phyloP scores from a whole-genome alignment of 306 rosid species.

The Cucumis sativus region DNA sequence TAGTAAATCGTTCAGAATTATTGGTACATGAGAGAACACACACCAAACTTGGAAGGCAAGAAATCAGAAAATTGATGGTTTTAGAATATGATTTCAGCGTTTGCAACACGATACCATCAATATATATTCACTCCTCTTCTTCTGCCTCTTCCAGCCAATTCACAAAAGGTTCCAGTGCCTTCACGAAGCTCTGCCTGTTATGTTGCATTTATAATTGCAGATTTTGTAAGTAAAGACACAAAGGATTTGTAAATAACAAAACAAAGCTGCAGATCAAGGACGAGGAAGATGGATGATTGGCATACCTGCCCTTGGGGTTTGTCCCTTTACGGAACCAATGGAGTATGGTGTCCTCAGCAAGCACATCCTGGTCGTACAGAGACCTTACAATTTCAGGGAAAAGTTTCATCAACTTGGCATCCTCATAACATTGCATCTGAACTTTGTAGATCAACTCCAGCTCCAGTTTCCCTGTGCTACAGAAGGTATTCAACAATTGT shows the following conservation, averaged over 20 bases:
- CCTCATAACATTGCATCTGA: constrained; percentile 99
- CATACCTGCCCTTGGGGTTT: constrained; percentile 89
- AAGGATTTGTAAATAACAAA: not conserved
- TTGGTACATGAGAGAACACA: not conserved
- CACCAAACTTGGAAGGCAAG: not conserved
- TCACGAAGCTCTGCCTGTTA: constrained; percentile 92
- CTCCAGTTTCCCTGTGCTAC: constrained; percentile 93
- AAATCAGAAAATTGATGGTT: not conserved
- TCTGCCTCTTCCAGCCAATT: constrained; percentile 99
- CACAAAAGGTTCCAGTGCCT: constrained; percentile 90
- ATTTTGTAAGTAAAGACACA: not conserved
- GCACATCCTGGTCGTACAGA: constrained; percentile 90
- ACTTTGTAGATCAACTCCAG: constrained; percentile 96
- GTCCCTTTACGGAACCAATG: constrained; percentile 94
- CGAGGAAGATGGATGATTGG: not conserved
- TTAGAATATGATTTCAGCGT: not conserved
- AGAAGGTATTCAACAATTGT: constrained; percentile 65
- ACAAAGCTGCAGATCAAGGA: not conserved
- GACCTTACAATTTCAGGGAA: constrained; percentile 84
- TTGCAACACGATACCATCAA: not conserved
- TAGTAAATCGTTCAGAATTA: not conserved
- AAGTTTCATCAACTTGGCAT: constrained; percentile 97
- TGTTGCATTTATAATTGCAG: constrained; percentile 17
- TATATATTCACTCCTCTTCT: constrained; percentile 54
- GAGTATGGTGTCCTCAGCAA: constrained; percentile 93